Percentiles rank a stretch among this genome's conserved stretches.
phyloP scores from a whole-genome alignment of 2,329 filamentous ascomycete genomes.

The Xylaria sp. region DNA sequence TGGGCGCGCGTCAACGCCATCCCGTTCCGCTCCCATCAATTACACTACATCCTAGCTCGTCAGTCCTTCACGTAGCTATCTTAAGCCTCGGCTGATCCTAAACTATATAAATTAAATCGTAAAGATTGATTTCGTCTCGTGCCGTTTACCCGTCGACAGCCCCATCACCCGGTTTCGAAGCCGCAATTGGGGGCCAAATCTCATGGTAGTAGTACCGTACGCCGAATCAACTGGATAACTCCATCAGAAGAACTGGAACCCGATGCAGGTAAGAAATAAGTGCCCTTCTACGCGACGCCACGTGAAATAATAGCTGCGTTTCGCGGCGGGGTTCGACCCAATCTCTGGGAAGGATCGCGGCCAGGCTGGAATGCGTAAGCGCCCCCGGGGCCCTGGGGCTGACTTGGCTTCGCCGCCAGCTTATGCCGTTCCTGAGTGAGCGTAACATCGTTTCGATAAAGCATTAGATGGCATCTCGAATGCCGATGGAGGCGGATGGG shows the following conservation, averaged over 20 bases:
- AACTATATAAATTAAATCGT: background rate
- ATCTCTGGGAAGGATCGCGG: background rate
- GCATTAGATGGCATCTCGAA: too few relatives aligned
- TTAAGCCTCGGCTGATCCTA: background rate
- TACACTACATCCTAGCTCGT: background rate
- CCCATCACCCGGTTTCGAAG: background rate
- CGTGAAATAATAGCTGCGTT: conserved; percentile 4
- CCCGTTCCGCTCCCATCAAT: background rate
- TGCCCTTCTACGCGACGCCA: background rate
- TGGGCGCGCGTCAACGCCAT: too few relatives aligned
- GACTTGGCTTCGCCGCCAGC: background rate
- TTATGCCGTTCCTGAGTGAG: background rate
- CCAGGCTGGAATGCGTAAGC: background rate
- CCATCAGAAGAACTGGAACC: background rate
- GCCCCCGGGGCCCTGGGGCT: background rate
- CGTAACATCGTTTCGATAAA: background rate
- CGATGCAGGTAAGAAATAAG: background rate
- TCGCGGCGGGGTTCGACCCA: background rate
- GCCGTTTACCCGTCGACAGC: background rate
- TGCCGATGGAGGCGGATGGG: too few relatives aligned
- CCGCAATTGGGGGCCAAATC: conserved; percentile 6
- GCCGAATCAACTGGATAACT: background rate
- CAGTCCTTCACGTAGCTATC: background rate
- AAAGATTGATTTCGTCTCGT: too few relatives aligned
- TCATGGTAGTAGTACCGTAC: background rate